Conservation (phyloP, 2,329 filamentous ascomycete species). For the Monilinia laxa region DNA sequence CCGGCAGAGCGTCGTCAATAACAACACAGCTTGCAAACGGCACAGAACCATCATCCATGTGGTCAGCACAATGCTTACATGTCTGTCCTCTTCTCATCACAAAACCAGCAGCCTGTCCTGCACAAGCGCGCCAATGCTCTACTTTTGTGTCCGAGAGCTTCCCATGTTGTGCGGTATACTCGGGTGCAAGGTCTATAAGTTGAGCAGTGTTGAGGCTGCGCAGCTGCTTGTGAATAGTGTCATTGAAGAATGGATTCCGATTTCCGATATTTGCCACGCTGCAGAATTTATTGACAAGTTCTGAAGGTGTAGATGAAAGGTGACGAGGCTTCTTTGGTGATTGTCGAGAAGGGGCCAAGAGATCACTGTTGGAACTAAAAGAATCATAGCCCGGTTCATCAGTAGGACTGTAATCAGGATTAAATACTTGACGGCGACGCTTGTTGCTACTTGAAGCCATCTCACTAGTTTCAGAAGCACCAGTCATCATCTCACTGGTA, state of each 20-base stretch:
- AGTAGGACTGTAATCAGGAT: background rate
- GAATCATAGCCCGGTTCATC: background rate
- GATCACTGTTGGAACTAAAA: background rate
- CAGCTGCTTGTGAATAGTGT: background rate
- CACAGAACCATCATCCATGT: background rate
- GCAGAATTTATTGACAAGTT: conserved; percentile 12
- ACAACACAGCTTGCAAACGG: conserved; percentile 8
- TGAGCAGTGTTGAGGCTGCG: background rate
- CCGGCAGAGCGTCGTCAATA: background rate
- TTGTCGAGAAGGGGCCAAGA: background rate
- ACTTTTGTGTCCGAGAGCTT: background rate
- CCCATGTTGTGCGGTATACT: background rate
- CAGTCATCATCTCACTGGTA: background rate
- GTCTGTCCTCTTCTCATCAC: background rate
- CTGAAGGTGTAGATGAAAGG: background rate
- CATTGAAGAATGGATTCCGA: conserved; percentile 10
- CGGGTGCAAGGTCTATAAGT: background rate
- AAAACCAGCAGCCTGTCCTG: conserved; percentile 6
- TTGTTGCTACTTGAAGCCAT: background rate
- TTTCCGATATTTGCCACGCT: background rate
- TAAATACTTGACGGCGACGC: background rate
- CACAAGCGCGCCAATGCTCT: conserved; percentile 16
- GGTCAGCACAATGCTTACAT: background rate
- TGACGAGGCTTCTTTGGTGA: conserved; percentile 11
- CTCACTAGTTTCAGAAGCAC: background rate